Conservation (phyloP, 345 rosid genomes). For the Punica granatum region DNA sequence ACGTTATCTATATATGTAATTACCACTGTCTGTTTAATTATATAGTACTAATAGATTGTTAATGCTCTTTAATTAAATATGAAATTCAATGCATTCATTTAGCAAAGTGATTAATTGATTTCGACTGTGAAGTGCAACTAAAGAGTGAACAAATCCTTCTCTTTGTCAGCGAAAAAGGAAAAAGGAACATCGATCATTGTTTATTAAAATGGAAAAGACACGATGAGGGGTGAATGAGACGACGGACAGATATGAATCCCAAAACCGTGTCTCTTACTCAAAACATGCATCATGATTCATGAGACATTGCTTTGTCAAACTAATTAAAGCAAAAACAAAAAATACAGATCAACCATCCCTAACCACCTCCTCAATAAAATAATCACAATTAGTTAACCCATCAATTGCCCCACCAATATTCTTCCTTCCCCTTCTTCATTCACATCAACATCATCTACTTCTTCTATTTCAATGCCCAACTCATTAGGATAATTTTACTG, state of each 20-base stretch:
- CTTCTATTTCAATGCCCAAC: conserved; percentile 1
- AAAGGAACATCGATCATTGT: background rate
- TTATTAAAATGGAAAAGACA: too few relatives aligned
- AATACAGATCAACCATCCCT: conserved; percentile 13
- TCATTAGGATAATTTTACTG: background rate
- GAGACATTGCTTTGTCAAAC: background rate
- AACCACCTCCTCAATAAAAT: conserved; percentile 3
- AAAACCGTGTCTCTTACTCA: conserved; percentile 16
- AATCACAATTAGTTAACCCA: background rate
- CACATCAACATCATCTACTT: background rate
- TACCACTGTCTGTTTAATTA: too few relatives aligned
- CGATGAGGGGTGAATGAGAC: too few relatives aligned
- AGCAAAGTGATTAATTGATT: background rate
- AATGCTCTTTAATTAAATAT: too few relatives aligned
- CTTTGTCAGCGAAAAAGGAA: background rate
- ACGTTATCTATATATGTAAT: too few relatives aligned
- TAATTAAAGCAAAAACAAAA: background rate
- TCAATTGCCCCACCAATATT: background rate
- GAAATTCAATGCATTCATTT: background rate
- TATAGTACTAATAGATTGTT: too few relatives aligned
- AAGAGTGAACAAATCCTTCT: background rate
- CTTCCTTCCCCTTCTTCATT: background rate
- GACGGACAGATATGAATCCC: background rate
- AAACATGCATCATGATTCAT: background rate
- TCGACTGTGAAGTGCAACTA: background rate